A percentile compares a stretch with the other conserved stretches of the same genome.
Evolutionary conservation across 352 stramenopile species (phyloP).

Genomic region (Globisporangium apiculatum): DNA sequence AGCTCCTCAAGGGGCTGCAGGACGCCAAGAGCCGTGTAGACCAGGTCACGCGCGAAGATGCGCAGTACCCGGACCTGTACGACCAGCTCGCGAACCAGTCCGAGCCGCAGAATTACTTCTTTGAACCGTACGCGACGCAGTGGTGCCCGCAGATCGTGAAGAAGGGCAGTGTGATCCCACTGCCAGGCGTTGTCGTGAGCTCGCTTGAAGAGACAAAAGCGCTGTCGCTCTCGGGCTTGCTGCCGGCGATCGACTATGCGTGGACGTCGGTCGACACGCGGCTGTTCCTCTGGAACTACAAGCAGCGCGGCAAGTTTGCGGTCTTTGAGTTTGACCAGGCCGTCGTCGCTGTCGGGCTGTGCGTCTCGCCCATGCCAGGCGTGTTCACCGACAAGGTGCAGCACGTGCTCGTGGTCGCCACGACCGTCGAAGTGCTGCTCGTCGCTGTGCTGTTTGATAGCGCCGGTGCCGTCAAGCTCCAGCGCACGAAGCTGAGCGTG

Average conservation of each 20-base stretch:
- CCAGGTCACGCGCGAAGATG: conserved; percentile 61
- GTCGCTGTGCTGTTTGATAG: conserved; percentile 80
- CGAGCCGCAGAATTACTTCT: conserved; percentile 87
- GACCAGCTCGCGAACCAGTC: conserved; percentile 76
- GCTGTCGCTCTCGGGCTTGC: conserved; percentile 87
- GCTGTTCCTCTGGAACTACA: conserved; percentile 95
- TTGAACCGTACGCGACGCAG: conserved; percentile 78
- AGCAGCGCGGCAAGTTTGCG: conserved; percentile 65
- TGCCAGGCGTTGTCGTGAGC: conserved; percentile 61
- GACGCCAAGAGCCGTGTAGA: conserved; percentile 75
- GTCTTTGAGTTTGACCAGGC: conserved; percentile 89
- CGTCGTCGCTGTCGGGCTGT: conserved; percentile 90
- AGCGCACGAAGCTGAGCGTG: conserved; percentile 87
- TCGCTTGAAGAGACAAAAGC: conserved; percentile 63
- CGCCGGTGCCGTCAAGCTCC: conserved; percentile 33
- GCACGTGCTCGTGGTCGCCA: conserved; percentile 93
- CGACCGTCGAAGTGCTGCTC: conserved; percentile 92
- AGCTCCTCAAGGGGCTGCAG: conserved; percentile 55
- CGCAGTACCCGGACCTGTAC: conserved; percentile 68
- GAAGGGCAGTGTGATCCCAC: conserved; percentile 60
- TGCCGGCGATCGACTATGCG: conserved; percentile 86
- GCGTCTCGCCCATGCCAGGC: conserved; percentile 70
- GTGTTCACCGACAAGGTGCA: conserved; percentile 93
- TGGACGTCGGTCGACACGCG: conserved; percentile 94
- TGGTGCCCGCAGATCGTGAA: conserved; percentile 76